These are phyloP conservation scores for Macrophomina tecta DNA, from an alignment of 2,329 filamentous ascomycete genomes.

Conservation along the genomic window DNA sequence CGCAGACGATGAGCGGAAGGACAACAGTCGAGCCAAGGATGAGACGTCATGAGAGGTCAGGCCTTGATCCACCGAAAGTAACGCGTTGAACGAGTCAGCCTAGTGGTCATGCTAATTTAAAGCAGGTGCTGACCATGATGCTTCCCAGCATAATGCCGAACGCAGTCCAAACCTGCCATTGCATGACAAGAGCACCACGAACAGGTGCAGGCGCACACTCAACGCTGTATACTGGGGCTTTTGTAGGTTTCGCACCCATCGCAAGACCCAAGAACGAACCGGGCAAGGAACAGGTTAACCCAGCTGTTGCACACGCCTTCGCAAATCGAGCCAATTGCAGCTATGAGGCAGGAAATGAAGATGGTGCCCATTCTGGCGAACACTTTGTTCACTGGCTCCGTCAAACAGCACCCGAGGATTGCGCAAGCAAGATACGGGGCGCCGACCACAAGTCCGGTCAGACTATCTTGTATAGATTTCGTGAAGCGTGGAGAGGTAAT, in stretches of 20 bases:
- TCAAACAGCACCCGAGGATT: conserved; percentile 55
- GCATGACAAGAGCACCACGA: conserved; percentile 55
- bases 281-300: conserved; percentile 49
- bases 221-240: conserved; percentile 45
- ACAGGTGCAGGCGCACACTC: conserved; percentile 56
- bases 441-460: conserved; percentile 52
- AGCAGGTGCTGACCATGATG: conserved; percentile 6
- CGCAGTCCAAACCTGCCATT: conserved; percentile 52
- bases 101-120: not conserved
- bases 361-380: conserved; percentile 69
- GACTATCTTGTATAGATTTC: conserved; percentile 38
- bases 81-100: not conserved
- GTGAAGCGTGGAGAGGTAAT: conserved; percentile 33
- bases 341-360: conserved; percentile 60
- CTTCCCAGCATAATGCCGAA: conserved; percentile 31
- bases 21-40: conserved; percentile 27
- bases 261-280: conserved; percentile 51
- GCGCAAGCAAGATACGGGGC: conserved; percentile 54
- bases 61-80: conserved; percentile 5
- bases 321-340: conserved; percentile 50
- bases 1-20: conserved; percentile 25
- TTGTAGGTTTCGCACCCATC: conserved; percentile 49
- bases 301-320: conserved; percentile 52
- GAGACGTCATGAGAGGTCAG: conserved; percentile 23
- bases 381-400: conserved; percentile 64